Conservation (phyloP, 768 basidiomycete genomes). For the Trichaptum fuscoviolaceum region DNA sequence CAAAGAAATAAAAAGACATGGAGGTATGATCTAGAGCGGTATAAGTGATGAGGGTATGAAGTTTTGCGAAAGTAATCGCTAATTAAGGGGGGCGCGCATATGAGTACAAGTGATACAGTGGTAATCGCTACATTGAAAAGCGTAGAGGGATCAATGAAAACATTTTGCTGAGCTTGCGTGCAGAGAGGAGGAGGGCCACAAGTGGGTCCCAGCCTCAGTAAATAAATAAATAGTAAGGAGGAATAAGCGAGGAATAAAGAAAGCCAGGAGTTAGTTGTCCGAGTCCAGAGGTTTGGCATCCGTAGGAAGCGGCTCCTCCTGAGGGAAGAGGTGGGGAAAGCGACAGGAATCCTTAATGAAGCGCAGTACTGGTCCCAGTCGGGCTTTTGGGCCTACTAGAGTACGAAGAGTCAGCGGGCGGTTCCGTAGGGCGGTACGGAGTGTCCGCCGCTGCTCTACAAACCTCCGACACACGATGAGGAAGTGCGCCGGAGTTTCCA, state of each 20-base stretch:
- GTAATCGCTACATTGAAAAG: not conserved
- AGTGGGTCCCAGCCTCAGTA: not conserved
- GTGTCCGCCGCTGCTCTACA: not conserved
- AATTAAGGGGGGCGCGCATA: not conserved
- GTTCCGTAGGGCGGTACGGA: not conserved
- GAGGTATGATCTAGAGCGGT: not conserved
- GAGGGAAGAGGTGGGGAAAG: not conserved
- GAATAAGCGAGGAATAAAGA: not conserved
- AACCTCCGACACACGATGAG: constrained; percentile 21
- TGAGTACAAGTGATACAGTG: not conserved
- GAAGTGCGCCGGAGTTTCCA: constrained; percentile 28
- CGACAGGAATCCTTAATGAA: not conserved
- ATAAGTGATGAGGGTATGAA: not conserved
- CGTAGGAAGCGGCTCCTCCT: not conserved
- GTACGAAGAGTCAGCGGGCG: not conserved
- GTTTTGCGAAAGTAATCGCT: not conserved
- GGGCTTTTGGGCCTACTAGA: not conserved
- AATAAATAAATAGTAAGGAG: not conserved
- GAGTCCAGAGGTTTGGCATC: not conserved
- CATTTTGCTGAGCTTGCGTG: not conserved
- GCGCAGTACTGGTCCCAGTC: not conserved
- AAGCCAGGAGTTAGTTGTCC: not conserved
- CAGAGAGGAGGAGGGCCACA: not conserved
- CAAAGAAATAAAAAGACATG: not conserved
- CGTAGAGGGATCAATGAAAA: not conserved